Evolutionary conservation across 768 basidiomycete species (phyloP).

Genomic region (Lactarius quietus): DNA sequence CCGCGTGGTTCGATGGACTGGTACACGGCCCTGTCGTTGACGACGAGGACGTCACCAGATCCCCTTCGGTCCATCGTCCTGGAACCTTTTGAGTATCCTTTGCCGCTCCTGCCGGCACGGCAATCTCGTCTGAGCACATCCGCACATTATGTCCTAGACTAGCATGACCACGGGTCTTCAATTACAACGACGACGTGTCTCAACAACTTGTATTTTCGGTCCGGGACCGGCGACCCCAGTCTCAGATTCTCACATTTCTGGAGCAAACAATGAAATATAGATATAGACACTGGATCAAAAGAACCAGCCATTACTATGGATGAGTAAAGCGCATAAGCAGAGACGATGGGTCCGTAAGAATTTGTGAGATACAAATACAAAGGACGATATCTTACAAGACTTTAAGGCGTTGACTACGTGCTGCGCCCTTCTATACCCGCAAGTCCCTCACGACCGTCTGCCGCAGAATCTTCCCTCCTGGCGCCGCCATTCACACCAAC

Average conservation of each 20-base stretch:
- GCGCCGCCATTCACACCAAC: conserved; percentile 22
- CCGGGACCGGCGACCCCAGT: neutral
- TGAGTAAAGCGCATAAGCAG: neutral
- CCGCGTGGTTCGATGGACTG: conserved; percentile 22
- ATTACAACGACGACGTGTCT: neutral
- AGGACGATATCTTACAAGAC: conserved; percentile 23
- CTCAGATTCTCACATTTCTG: conserved; percentile 4
- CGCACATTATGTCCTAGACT: neutral
- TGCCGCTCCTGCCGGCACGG: conserved; percentile 1
- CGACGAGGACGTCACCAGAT: conserved; percentile 15
- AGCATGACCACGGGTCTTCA: conserved; percentile 3
- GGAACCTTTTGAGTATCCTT: conserved; percentile 20
- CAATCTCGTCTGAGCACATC: neutral
- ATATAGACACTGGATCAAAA: conserved; percentile 14
- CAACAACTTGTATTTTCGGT: neutral
- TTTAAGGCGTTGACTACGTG: conserved; percentile 21
- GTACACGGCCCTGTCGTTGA: conserved; percentile 10
- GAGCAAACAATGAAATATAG: conserved; percentile 9
- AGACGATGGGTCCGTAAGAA: conserved; percentile 14
- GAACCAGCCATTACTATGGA: conserved; percentile 8
- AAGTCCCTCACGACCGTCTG: conserved; percentile 22
- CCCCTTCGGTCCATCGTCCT: conserved; percentile 5
- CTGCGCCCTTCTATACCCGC: conserved; percentile 23
- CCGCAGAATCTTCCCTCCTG: conserved; percentile 22
- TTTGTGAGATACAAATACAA: conserved; percentile 18